These are phyloP conservation scores for Phytopythium sindhum DNA, from an alignment of 352 stramenopile genomes.

Conservation along the genomic window DNA sequence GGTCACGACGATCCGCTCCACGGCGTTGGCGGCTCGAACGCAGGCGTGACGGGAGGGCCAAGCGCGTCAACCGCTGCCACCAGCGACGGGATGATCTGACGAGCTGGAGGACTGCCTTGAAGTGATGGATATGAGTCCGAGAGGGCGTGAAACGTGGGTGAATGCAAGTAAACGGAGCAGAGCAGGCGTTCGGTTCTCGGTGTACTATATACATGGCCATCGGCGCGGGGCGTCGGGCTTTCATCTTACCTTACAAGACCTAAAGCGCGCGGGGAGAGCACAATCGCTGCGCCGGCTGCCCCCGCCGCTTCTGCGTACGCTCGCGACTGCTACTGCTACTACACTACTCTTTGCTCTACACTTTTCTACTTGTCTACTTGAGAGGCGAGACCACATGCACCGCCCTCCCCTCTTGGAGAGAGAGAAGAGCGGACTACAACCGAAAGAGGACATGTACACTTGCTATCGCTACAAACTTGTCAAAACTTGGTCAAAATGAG, in stretches of 20 bases:
- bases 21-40: not conserved
- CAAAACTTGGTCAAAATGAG: constrained; percentile 18
- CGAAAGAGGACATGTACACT: constrained; percentile 4
- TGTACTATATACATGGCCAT: not conserved
- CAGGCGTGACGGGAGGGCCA: not conserved
- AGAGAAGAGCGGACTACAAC: not conserved
- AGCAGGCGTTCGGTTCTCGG: not conserved
- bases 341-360: constrained; percentile 7
- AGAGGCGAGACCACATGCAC: constrained; percentile 4
- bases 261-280: constrained; percentile 1
- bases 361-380: constrained; percentile 4
- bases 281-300: not conserved
- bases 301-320: not conserved
- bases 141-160: not conserved
- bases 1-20: not conserved
- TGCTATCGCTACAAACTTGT: constrained; percentile 24
- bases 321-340: constrained; percentile 6
- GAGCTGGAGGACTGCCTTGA: not conserved
- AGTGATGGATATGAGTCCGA: not conserved
- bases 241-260: constrained; percentile 8
- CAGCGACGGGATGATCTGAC: not conserved
- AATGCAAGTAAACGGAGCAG: not conserved
- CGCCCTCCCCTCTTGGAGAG: not conserved
- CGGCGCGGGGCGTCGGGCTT: not conserved
- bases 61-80: not conserved